Percentiles rank a stretch among this genome's conserved stretches.
These are phyloP conservation scores for Haplosporangium sp. DNA, from an alignment of 371 early-diverging fungal species.

Conservation along the genomic window DNA sequence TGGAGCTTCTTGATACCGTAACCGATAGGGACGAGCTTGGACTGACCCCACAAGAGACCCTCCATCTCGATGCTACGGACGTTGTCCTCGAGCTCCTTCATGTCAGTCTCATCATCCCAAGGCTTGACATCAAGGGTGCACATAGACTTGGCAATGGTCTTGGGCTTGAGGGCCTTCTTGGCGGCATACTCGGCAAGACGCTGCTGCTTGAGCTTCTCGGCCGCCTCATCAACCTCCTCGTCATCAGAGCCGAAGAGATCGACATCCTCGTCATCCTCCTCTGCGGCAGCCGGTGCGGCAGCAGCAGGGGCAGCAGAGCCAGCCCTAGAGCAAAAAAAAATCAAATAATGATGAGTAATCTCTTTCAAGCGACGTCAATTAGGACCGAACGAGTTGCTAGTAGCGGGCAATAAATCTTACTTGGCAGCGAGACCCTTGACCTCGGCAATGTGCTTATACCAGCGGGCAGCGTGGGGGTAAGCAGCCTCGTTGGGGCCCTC, in stretches of 20 bases:
- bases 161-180: slow-evolving; percentile 95
- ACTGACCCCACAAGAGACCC: slow-evolving; percentile 93
- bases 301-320: slow-evolving; percentile 59
- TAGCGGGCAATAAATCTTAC: slow-evolving; percentile 54
- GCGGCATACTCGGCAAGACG: slow-evolving; percentile 93
- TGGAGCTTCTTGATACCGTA: slow-evolving; percentile 96
- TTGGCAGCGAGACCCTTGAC: slow-evolving; percentile 69
- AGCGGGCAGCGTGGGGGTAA: slow-evolving; percentile 92
- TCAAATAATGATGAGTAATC: slow-evolving; percentile 36
- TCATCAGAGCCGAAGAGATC: slow-evolving; percentile 97
- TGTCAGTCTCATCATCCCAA: slow-evolving; percentile 97
- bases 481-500: slow-evolving; percentile 81
- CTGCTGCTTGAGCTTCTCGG: slow-evolving; percentile 87
- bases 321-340: slow-evolving; percentile 45
- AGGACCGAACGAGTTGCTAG: background rate
- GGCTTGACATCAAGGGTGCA: slow-evolving; percentile 95
- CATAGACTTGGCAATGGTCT: slow-evolving; percentile 92
- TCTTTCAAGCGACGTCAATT: no score
- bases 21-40: slow-evolving; percentile 84
- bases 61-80: slow-evolving; percentile 86
- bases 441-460: slow-evolving; percentile 93
- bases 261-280: slow-evolving; percentile 92
- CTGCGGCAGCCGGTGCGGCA: slow-evolving; percentile 65
- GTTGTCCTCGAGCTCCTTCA: slow-evolving; percentile 77
- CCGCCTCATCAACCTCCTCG: slow-evolving; percentile 93